phyloP scores from a whole-genome alignment of 108 stramenopile genomes.

The Skeletonema tropicum region DNA sequence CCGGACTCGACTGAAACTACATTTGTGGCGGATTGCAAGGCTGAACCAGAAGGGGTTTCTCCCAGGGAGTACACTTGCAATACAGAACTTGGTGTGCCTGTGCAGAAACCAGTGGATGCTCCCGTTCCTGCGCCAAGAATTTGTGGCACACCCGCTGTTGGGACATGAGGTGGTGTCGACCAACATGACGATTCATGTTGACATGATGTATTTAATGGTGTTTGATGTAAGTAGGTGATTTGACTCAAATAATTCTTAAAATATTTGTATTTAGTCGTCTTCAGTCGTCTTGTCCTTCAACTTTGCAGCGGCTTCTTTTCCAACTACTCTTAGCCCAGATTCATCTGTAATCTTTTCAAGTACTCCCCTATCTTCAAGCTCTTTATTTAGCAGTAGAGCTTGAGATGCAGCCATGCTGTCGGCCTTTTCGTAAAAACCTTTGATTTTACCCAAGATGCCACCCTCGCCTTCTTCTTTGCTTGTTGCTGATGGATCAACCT shows the following conservation, averaged over 20 bases:
- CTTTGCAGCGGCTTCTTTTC: slow-evolving; percentile 65
- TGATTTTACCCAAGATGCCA: slow-evolving; percentile 68
- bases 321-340: slow-evolving; percentile 80
- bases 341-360: slow-evolving; percentile 91
- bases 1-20: slow-evolving; percentile 22
- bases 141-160: slow-evolving; percentile 27
- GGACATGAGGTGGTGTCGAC: not conserved
- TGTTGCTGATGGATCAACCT: not conserved
- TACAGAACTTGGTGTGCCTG: slow-evolving; percentile 13
- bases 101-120: slow-evolving; percentile 1
- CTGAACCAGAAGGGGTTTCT: slow-evolving; percentile 10
- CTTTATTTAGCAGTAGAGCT: slow-evolving; percentile 85
- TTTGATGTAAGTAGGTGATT: not conserved
- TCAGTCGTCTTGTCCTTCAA: slow-evolving; percentile 35
- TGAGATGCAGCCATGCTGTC: slow-evolving; percentile 87
- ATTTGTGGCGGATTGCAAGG: slow-evolving; percentile 28
- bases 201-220: no score
- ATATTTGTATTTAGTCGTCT: slow-evolving; percentile 3
- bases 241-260: slow-evolving; percentile 1
- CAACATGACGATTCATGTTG: no score
- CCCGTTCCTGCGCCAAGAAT: slow-evolving; percentile 13
- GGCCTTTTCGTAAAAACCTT: slow-evolving; percentile 79
- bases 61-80: slow-evolving; percentile 46
- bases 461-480: slow-evolving; percentile 23
- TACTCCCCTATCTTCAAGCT: slow-evolving; percentile 83